These are phyloP conservation scores for Magnaporthales sp. DNA, from an alignment of 2,329 filamentous ascomycete genomes.

Conservation along the genomic window DNA sequence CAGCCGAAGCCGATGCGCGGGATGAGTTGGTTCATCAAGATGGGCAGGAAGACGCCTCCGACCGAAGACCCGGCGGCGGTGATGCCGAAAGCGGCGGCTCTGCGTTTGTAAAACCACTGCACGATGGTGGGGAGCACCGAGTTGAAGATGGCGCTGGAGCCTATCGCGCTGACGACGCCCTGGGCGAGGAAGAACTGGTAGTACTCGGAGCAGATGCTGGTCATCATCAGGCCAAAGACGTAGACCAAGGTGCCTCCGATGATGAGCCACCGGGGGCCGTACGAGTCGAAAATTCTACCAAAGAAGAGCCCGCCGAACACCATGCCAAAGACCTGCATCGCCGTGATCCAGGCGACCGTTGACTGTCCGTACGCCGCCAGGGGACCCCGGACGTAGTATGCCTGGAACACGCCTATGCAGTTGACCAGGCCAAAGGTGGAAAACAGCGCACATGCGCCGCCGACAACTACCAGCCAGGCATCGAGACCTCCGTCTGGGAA, in stretches of 20 bases:
- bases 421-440: constrained; percentile 29
- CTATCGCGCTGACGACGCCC: constrained; percentile 22
- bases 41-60: constrained; percentile 46
- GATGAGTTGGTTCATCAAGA: constrained; percentile 45
- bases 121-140: constrained; percentile 24
- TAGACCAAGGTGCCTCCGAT: constrained; percentile 41
- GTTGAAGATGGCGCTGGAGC: constrained; percentile 26
- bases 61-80: constrained; percentile 38
- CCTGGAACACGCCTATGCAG: constrained; percentile 45
- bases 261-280: constrained; percentile 48
- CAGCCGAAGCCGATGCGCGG: constrained; percentile 32
- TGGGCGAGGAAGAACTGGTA: constrained; percentile 32
- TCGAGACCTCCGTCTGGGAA: constrained; percentile 43
- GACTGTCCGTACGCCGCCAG: constrained; percentile 37
- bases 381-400: constrained; percentile 41
- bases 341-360: constrained; percentile 48
- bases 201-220: constrained; percentile 33
- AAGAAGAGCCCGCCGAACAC: constrained; percentile 38
- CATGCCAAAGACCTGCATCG: constrained; percentile 36
- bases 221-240: constrained; percentile 54
- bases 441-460: constrained; percentile 25
- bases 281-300: constrained; percentile 41
- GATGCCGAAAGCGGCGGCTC: constrained; percentile 38
- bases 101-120: constrained; percentile 38
- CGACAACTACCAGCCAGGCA: constrained; percentile 40